Evolutionary conservation across 345 rosid genomes (phyloP).

Genomic region (Erysimum cheiranthoides): DNA sequence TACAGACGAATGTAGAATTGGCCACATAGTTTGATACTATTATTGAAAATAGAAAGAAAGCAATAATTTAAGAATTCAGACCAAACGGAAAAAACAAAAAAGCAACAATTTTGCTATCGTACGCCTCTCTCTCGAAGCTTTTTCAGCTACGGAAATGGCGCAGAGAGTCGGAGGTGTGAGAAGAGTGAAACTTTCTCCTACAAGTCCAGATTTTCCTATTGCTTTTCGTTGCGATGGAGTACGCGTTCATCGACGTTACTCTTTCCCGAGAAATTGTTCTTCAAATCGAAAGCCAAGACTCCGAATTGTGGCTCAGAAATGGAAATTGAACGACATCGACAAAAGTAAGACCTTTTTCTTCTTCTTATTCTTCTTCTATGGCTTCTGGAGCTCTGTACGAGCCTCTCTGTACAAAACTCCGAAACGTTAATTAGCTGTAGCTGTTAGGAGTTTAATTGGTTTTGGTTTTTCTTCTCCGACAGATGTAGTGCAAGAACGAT

Average conservation of each 20-base stretch:
- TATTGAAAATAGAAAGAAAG: too few species aligned
- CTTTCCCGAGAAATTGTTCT: slow-evolving; percentile 36
- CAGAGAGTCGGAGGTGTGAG: slow-evolving; percentile 34
- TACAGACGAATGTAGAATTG: too few species aligned
- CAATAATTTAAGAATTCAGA: too few species aligned
- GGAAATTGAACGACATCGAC: slow-evolving; percentile 79
- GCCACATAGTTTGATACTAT: too few species aligned
- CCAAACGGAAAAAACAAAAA: too few species aligned
- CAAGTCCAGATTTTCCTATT: slow-evolving; percentile 27
- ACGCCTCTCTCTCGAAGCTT: slow-evolving; percentile 37
- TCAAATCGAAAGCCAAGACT: slow-evolving; percentile 52
- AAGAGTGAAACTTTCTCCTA: slow-evolving; percentile 17
- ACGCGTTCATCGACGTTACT: slow-evolving; percentile 23
- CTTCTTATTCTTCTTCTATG: background rate
- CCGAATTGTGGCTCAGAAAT: slow-evolving; percentile 60
- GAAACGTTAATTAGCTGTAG: background rate
- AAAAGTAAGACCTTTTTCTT: slow-evolving; percentile 52
- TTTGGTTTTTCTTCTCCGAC: slow-evolving; percentile 18
- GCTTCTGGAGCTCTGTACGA: background rate
- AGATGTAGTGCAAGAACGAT: slow-evolving; percentile 79
- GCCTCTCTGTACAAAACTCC: background rate
- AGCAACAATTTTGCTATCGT: slow-evolving; percentile 19
- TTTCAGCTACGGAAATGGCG: slow-evolving; percentile 37
- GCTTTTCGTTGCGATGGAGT: background rate
- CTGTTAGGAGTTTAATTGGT: background rate